Percentiles rank a stretch among this genome's conserved stretches.
These are phyloP conservation scores for Solioccasus polychromus DNA, from an alignment of 768 basidiomycete species.

Conservation along the genomic window DNA sequence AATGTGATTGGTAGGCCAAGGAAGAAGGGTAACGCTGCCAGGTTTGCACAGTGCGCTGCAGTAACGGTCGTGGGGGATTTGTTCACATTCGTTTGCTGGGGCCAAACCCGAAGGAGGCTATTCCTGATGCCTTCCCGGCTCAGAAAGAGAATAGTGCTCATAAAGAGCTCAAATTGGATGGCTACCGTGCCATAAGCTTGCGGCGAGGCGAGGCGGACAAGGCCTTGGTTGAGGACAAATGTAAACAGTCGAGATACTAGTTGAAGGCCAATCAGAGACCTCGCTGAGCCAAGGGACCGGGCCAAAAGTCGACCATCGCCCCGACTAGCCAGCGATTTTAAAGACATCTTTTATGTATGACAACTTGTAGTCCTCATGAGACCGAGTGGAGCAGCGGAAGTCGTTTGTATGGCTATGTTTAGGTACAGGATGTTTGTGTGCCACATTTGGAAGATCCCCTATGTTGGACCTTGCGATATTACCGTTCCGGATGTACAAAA, in stretches of 20 bases:
- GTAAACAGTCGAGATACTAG: slow-evolving; percentile 82
- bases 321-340: not conserved
- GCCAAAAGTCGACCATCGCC: slow-evolving; percentile 19
- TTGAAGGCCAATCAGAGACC: slow-evolving; percentile 82
- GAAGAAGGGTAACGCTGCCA: slow-evolving; percentile 62
- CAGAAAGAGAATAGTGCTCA: slow-evolving; percentile 88
- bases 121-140: slow-evolving; percentile 92
- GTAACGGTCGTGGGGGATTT: not conserved
- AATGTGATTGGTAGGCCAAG: slow-evolving; percentile 68
- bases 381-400: too few species aligned
- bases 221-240: slow-evolving; percentile 83
- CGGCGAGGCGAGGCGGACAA: slow-evolving; percentile 82
- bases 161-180: slow-evolving; percentile 90
- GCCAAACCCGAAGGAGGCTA: slow-evolving; percentile 65
- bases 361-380: slow-evolving; percentile 4
- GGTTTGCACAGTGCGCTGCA: slow-evolving; percentile 35
- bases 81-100: slow-evolving; percentile 13
- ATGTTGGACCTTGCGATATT: too few species aligned
- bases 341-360: slow-evolving; percentile 10
- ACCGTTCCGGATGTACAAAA: too few species aligned
- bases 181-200: slow-evolving; percentile 86
- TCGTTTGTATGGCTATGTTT: too few species aligned
- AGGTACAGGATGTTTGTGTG: too few species aligned
- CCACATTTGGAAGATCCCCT: too few species aligned
- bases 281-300: slow-evolving; percentile 40